A percentile compares a stretch with the other conserved stretches of the same genome.
These are phyloP conservation scores for Russula vinacea DNA, from an alignment of 768 basidiomycete genomes.

Conservation along the genomic window DNA sequence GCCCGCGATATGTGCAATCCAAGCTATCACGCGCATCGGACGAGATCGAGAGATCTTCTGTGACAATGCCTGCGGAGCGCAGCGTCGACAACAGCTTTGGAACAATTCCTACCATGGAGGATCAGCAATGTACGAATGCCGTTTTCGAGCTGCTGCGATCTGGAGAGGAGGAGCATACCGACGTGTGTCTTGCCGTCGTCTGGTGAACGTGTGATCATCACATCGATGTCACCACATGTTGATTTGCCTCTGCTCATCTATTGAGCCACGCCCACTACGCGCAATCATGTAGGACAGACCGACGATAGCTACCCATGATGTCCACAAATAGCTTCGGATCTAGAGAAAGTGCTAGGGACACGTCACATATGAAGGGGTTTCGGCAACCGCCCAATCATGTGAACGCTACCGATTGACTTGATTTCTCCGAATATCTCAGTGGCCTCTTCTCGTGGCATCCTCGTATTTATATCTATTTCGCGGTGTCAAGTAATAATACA, in stretches of 20 bases:
- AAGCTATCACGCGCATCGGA: slow-evolving; percentile 56
- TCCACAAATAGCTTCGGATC: slow-evolving; percentile 72
- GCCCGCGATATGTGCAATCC: slow-evolving; percentile 79
- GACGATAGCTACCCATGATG: slow-evolving; percentile 89
- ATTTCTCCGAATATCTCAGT: slow-evolving; percentile 68
- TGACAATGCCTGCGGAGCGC: slow-evolving; percentile 59
- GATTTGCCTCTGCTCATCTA: slow-evolving; percentile 60
- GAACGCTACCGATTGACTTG: slow-evolving; percentile 57
- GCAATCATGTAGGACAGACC: slow-evolving; percentile 41
- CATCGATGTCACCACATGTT: slow-evolving; percentile 89
- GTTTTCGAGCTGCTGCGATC: not conserved
- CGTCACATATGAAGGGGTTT: not conserved
- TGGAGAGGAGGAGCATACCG: slow-evolving; percentile 44
- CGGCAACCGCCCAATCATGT: not conserved
- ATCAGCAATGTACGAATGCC: not conserved
- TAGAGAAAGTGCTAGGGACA: slow-evolving; percentile 55
- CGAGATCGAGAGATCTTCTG: slow-evolving; percentile 74
- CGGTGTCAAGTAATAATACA: slow-evolving; percentile 4
- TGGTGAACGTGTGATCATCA: slow-evolving; percentile 74
- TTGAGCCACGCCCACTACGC: not conserved
- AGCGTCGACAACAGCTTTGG: slow-evolving; percentile 54
- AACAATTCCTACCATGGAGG: slow-evolving; percentile 50
- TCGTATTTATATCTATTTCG: slow-evolving; percentile 63
- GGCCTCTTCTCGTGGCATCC: slow-evolving; percentile 85
- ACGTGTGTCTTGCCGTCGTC: slow-evolving; percentile 71